A percentile compares a stretch with the other conserved stretches of the same genome.
These are phyloP conservation scores for Clarireedia hainanense DNA, from an alignment of 2,329 filamentous ascomycete genomes.

Conservation along the genomic window DNA sequence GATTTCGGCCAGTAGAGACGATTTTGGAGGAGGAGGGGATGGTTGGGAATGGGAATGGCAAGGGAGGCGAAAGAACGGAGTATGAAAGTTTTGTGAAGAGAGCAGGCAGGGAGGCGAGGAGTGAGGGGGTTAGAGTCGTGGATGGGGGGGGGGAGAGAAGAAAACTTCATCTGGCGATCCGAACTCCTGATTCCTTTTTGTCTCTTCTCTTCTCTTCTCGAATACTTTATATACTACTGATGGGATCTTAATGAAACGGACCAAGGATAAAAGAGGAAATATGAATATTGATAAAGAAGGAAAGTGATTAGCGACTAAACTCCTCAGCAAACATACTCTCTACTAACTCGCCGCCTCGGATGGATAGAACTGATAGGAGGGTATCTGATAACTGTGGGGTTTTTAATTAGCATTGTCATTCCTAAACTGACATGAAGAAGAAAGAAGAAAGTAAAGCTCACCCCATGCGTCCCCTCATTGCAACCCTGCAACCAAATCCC, in stretches of 20 bases:
- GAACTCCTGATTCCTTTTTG: no score
- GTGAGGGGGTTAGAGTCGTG: background rate
- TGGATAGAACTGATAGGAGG: constrained; percentile 69
- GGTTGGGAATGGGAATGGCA: no score
- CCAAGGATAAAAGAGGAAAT: no score
- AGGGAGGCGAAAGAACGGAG: background rate
- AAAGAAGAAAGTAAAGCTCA: constrained; percentile 42
- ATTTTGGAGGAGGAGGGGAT: background rate
- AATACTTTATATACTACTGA: no score
- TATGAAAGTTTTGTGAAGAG: background rate
- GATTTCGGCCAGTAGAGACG: background rate
- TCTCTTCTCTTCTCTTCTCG: no score
- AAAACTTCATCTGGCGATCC: no score
- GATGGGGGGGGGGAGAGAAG: background rate
- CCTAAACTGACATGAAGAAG: background rate
- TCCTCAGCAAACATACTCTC: constrained; percentile 57
- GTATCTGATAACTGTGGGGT: constrained; percentile 64
- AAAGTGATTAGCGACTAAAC: background rate
- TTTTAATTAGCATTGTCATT: background rate
- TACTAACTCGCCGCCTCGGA: constrained; percentile 71
- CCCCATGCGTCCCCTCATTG: constrained; percentile 85
- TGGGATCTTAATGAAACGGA: no score
- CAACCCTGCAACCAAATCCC: constrained; percentile 92
- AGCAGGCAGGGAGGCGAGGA: background rate
- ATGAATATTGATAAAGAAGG: background rate